Evolutionary conservation across 805 yeast genomes (phyloP), one percentile per base, ranked within the genome.

Genomic region (Pichia deserticola): DNA sequence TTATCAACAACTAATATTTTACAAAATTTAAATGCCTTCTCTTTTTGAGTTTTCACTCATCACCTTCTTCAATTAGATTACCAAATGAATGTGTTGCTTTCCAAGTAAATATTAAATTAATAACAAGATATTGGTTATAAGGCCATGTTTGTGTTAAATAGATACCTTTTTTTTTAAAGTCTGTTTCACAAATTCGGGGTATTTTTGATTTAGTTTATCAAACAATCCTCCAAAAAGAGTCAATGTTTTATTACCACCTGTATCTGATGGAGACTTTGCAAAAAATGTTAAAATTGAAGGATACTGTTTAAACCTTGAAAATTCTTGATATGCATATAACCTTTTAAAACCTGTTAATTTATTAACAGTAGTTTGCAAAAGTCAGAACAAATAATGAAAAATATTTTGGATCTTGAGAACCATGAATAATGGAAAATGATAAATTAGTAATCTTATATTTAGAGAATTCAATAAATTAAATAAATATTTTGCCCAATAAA

Each of bases 281-380:
- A 59, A 61, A 33, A 60, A 61, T 12, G 61, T 52, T 30, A 60
- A 49, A 30, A 58, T 44, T 4, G 57, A 55, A 3, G 64, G 63
- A 38, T 50, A 57, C 7, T 55, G 54, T 7, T 48, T 39, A 44
- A 56, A 60, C 36, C 64, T 51, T 1, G 61, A 60, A 41, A 60
- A 59, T 40, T 60, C 63, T 33, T 59, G 62, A 36, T 60, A 63
- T 3, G 58, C 57, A 37, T 54, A 45, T 34, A 57, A 40, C 46
- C 53, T 54, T 35, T 44, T 51, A 30, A 48, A 37, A 51, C 55
- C 40, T 42, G 47, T 34, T 10, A 49, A 36, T 51, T 54, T 54
- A 36, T 54, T 54, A 12, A 54, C 57, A 27, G 58, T 38, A 39
- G 54, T 42, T 12, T 20, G 55, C 50, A 10, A 50, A 32, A 27